A percentile compares a stretch with the other conserved stretches of the same genome.
Conservation (phyloP, 495 filamentous ascomycete genomes). For the Podospora fimiseda region DNA sequence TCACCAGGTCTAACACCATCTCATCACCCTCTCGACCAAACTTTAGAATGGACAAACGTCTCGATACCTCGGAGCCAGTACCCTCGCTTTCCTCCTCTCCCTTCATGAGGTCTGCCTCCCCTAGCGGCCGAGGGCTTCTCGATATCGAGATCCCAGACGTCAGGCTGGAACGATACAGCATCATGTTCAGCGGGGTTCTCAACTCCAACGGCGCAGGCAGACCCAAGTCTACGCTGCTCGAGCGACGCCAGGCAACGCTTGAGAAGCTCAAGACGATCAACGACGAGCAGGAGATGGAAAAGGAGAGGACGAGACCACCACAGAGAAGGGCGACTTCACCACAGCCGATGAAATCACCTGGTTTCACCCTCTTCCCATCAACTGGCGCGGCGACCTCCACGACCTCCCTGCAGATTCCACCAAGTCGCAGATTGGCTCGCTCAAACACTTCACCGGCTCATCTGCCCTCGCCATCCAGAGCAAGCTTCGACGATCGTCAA, state of each 20-base stretch:
- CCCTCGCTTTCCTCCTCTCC: slow-evolving; percentile 2
- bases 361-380: slow-evolving; percentile 59
- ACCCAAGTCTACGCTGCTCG: slow-evolving; percentile 46
- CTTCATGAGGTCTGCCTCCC: not conserved
- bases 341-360: slow-evolving; percentile 50
- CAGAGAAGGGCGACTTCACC: slow-evolving; percentile 54
- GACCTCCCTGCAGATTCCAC: slow-evolving; percentile 12
- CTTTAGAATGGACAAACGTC: slow-evolving; percentile 5
- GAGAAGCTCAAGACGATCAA: slow-evolving; percentile 54
- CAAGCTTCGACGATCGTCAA: slow-evolving; percentile 21
- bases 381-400: slow-evolving; percentile 17
- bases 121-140: slow-evolving; percentile 32
- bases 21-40: slow-evolving; percentile 17
- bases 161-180: slow-evolving; percentile 81
- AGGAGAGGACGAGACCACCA: slow-evolving; percentile 21
- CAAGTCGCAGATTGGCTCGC: slow-evolving; percentile 38
- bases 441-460: slow-evolving; percentile 55
- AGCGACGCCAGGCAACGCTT: slow-evolving; percentile 62
- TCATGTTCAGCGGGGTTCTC: slow-evolving; percentile 86
- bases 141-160: slow-evolving; percentile 76
- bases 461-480: slow-evolving; percentile 38
- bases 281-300: slow-evolving; percentile 32
- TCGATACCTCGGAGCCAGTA: slow-evolving; percentile 5
- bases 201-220: slow-evolving; percentile 19
- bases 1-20: slow-evolving; percentile 34